phyloP scores from a whole-genome alignment of 1,284 basidiomycete species.

The Stygiomarasmius scandens region DNA sequence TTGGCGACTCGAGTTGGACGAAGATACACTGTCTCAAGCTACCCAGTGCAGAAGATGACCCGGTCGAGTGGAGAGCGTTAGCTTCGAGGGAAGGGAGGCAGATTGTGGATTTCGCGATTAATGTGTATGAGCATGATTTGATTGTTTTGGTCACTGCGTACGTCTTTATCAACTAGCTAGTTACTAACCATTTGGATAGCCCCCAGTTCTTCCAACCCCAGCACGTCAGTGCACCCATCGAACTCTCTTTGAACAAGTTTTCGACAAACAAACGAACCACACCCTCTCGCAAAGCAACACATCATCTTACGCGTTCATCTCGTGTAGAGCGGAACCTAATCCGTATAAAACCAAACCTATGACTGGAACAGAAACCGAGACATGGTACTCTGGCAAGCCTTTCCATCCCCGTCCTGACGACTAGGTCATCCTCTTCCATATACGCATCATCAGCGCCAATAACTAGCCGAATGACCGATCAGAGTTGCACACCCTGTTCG shows the following conservation, averaged over 20 bases:
- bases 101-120: slow-evolving; percentile 43
- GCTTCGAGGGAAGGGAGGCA: slow-evolving; percentile 2
- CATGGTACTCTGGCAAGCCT: slow-evolving; percentile 15
- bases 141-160: slow-evolving; percentile 43
- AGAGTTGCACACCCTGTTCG: slow-evolving; percentile 39
- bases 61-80: slow-evolving; percentile 37
- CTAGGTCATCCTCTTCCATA: slow-evolving; percentile 44
- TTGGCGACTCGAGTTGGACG: slow-evolving; percentile 33
- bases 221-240: slow-evolving; percentile 16
- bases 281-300: slow-evolving; percentile 42
- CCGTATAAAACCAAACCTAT: slow-evolving; percentile 24
- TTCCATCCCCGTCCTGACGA: slow-evolving; percentile 37
- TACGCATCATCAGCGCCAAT: slow-evolving; percentile 28
- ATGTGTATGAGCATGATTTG: slow-evolving; percentile 50
- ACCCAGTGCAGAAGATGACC: slow-evolving; percentile 28
- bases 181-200: background rate
- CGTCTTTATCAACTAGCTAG: slow-evolving; percentile 15
- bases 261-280: slow-evolving; percentile 43
- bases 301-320: slow-evolving; percentile 35
- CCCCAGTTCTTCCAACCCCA: background rate
- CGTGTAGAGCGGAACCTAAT: slow-evolving; percentile 49
- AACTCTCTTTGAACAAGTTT: slow-evolving; percentile 39
- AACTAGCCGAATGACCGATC: slow-evolving; percentile 5
- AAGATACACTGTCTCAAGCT: slow-evolving; percentile 33
- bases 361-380: no score